These are phyloP conservation scores for Zostera marina DNA, from an alignment of 116 monocot genomes.

Conservation along the genomic window DNA sequence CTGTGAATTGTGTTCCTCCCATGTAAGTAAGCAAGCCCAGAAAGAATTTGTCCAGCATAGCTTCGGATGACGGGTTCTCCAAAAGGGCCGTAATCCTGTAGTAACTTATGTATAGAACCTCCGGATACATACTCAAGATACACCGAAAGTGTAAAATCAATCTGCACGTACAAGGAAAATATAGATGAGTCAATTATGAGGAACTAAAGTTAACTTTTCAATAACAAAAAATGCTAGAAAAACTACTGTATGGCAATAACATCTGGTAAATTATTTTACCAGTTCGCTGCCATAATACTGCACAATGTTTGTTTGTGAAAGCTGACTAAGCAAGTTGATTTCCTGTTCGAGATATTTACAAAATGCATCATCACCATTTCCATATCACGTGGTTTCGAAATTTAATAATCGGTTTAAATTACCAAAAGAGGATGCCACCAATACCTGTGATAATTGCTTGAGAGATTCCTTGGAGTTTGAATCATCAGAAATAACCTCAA, in stretches of 20 bases:
- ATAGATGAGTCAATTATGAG: neutral
- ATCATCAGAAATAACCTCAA: constrained; percentile 63
- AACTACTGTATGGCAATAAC: neutral
- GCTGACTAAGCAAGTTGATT: constrained; percentile 73
- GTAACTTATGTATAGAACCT: constrained; percentile 81
- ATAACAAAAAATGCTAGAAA: neutral
- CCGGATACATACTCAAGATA: constrained; percentile 96
- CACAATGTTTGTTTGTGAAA: constrained; percentile 91
- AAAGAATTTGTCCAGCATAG: constrained; percentile 74
- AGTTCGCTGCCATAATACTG: constrained; percentile 87
- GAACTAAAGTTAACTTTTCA: neutral
- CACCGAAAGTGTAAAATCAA: constrained; percentile 64
- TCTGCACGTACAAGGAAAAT: constrained; percentile 24
- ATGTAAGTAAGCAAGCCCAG: constrained; percentile 89
- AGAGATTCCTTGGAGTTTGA: constrained; percentile 74
- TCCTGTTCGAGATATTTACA: constrained; percentile 35
- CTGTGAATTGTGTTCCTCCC: constrained; percentile 77
- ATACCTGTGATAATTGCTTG: constrained; percentile 60
- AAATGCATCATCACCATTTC: neutral
- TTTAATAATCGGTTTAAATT: neutral
- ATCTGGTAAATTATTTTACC: constrained; percentile 29
- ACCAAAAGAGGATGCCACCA: neutral
- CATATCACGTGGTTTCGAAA: neutral
- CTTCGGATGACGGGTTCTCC: constrained; percentile 65
- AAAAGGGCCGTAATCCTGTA: constrained; percentile 89